A percentile compares a stretch with the other conserved stretches of the same genome.
Conservation (phyloP, 2,329 filamentous ascomycete species). For the Claviceps purpurea region DNA sequence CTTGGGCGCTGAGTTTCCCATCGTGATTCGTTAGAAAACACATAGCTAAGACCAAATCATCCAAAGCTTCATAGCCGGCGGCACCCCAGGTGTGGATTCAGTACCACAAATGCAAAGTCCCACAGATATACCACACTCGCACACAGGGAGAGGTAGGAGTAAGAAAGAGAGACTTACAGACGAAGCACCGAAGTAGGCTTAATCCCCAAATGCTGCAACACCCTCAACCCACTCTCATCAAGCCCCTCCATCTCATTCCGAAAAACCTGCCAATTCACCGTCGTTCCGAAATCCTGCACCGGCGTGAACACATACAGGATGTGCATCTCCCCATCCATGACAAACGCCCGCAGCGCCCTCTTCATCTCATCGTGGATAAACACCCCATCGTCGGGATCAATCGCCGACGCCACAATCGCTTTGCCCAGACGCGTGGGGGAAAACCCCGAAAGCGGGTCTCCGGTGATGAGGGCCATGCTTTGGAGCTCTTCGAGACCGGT, state of each 20-base stretch:
- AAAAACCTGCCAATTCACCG: slow-evolving; percentile 61
- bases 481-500: slow-evolving; percentile 45
- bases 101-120: too few relatives aligned
- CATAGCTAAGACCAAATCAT: too few relatives aligned
- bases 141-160: neutral
- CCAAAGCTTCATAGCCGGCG: too few relatives aligned
- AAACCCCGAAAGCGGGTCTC: slow-evolving; percentile 37
- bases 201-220: slow-evolving; percentile 54
- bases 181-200: slow-evolving; percentile 53
- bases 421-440: slow-evolving; percentile 51
- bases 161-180: slow-evolving; percentile 35
- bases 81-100: too few relatives aligned
- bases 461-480: slow-evolving; percentile 38
- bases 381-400: slow-evolving; percentile 61
- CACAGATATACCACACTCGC: too few relatives aligned
- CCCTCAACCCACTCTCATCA: slow-evolving; percentile 58
- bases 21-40: neutral
- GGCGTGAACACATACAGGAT: slow-evolving; percentile 67
- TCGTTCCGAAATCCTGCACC: slow-evolving; percentile 41
- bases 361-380: slow-evolving; percentile 59
- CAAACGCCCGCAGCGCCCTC: slow-evolving; percentile 56
- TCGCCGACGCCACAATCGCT: slow-evolving; percentile 58
- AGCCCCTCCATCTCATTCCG: slow-evolving; percentile 56
- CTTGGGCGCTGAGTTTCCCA: slow-evolving; percentile 44
- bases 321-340: slow-evolving; percentile 72